These are phyloP conservation scores for Scalesia atractyloides DNA, from an alignment of 129 eudicot genomes.

Conservation along the genomic window DNA sequence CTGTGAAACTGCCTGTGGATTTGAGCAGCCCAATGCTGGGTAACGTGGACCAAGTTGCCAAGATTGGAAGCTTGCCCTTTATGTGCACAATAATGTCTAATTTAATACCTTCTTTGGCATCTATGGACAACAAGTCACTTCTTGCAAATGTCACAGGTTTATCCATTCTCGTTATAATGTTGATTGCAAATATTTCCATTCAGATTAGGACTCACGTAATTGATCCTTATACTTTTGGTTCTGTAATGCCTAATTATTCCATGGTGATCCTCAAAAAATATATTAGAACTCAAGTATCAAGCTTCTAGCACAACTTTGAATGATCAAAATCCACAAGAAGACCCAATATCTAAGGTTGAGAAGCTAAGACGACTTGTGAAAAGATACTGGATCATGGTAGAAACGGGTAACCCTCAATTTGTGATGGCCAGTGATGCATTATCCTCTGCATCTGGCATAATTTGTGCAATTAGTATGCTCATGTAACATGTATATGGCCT, in stretches of 20 bases:
- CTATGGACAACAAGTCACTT: constrained; percentile 38
- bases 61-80: neutral
- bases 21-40: neutral
- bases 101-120: constrained; percentile 42
- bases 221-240: no score
- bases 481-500: neutral
- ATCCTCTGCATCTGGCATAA: constrained; percentile 4
- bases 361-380: constrained; percentile 8
- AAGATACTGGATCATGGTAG: constrained; percentile 23
- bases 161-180: constrained; percentile 41
- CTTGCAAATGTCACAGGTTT: constrained; percentile 36
- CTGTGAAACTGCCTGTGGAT: neutral
- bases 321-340: neutral
- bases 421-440: constrained; percentile 5
- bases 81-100: constrained; percentile 20
- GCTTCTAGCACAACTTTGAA: neutral
- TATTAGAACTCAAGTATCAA: constrained; percentile 24
- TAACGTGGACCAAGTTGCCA: neutral
- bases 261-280: neutral
- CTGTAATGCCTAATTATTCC: no score
- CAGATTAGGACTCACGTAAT: neutral
- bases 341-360: neutral
- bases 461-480: neutral
- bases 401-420: constrained; percentile 11
- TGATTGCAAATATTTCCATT: constrained; percentile 30